A percentile compares a stretch with the other conserved stretches of the same genome.
These are phyloP conservation scores for Hemileccinum rubropunctum DNA, from an alignment of 768 basidiomycete genomes.

Conservation along the genomic window DNA sequence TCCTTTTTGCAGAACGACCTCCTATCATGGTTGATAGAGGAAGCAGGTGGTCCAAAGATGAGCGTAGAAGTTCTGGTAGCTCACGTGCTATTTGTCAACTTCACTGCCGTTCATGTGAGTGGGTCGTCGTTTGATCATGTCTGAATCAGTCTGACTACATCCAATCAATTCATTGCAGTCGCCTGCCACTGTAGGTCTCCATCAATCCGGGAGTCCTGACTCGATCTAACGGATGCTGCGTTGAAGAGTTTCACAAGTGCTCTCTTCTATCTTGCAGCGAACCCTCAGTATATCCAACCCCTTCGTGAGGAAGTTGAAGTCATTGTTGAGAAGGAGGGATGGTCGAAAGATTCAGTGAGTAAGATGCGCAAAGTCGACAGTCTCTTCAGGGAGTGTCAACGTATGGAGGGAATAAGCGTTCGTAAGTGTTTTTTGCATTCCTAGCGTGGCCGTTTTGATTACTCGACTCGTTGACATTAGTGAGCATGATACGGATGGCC, in stretches of 20 bases:
- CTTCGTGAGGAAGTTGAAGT: constrained; percentile 37
- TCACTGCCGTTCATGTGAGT: constrained; percentile 22
- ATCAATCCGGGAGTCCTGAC: not conserved
- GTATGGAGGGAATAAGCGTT: constrained; percentile 25
- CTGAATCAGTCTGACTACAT: not conserved
- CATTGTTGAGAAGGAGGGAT: constrained; percentile 24
- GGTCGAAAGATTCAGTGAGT: constrained; percentile 20
- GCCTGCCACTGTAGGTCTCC: constrained; percentile 11
- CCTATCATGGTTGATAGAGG: constrained; percentile 32
- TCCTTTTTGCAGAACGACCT: constrained; percentile 24
- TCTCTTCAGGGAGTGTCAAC: constrained; percentile 35
- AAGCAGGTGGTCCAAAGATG: constrained; percentile 13
- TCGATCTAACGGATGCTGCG: not conserved
- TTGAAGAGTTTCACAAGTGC: constrained; percentile 31
- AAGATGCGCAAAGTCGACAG: constrained; percentile 37
- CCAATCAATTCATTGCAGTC: constrained; percentile 7
- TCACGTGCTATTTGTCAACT: constrained; percentile 7
- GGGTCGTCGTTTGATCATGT: not conserved
- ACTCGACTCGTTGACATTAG: constrained; percentile 8
- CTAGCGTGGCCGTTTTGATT: not conserved
- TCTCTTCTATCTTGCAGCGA: constrained; percentile 34
- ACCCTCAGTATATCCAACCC: constrained; percentile 31
- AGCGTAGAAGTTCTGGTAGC: constrained; percentile 19
- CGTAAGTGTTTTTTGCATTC: constrained; percentile 9
- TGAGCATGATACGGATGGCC: constrained; percentile 29